Percentiles rank a stretch among this genome's conserved stretches.
Conservation (phyloP, 2,329 filamentous ascomycete genomes). For the Rosellinia necatrix region DNA sequence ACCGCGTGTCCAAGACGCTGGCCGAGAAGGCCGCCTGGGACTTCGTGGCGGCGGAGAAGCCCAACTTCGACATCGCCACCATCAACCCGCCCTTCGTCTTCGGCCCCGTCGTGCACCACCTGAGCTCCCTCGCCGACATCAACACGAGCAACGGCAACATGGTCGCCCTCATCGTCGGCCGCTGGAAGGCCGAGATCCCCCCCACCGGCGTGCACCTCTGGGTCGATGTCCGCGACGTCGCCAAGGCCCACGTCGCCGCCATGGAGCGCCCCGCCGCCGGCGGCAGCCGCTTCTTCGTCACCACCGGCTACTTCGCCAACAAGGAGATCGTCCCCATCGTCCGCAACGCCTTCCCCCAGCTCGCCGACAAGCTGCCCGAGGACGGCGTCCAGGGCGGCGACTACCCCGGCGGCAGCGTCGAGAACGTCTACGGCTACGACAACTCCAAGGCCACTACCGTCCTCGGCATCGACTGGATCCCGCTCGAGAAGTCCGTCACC, state of each 20-base stretch:
- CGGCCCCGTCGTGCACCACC: slow-evolving; percentile 56
- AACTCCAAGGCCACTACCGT: slow-evolving; percentile 63
- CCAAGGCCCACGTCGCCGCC: slow-evolving; percentile 57
- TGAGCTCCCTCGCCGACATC: slow-evolving; percentile 50
- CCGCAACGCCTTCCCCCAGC: slow-evolving; percentile 55
- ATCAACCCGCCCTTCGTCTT: slow-evolving; percentile 61
- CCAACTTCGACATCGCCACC: slow-evolving; percentile 56
- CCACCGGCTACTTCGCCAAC: slow-evolving; percentile 53
- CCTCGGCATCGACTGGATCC: slow-evolving; percentile 65
- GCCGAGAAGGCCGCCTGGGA: slow-evolving; percentile 61
- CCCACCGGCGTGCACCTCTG: slow-evolving; percentile 50
- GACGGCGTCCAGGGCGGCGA: slow-evolving; percentile 51
- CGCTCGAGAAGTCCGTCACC: slow-evolving; percentile 63
- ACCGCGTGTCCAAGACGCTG: slow-evolving; percentile 60
- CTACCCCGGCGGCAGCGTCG: slow-evolving; percentile 38
- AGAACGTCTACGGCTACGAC: slow-evolving; percentile 57
- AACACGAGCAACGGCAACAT: slow-evolving; percentile 61
- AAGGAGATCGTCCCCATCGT: slow-evolving; percentile 50
- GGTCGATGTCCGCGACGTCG: slow-evolving; percentile 62
- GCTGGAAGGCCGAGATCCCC: slow-evolving; percentile 52
- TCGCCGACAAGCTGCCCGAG: slow-evolving; percentile 52
- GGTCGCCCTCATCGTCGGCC: slow-evolving; percentile 54
- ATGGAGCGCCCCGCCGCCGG: slow-evolving; percentile 53
- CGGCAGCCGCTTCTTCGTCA: slow-evolving; percentile 57
- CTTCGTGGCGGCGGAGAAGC: slow-evolving; percentile 50